Conservation (phyloP, 345 rosid genomes). For the Acer negundo region DNA sequence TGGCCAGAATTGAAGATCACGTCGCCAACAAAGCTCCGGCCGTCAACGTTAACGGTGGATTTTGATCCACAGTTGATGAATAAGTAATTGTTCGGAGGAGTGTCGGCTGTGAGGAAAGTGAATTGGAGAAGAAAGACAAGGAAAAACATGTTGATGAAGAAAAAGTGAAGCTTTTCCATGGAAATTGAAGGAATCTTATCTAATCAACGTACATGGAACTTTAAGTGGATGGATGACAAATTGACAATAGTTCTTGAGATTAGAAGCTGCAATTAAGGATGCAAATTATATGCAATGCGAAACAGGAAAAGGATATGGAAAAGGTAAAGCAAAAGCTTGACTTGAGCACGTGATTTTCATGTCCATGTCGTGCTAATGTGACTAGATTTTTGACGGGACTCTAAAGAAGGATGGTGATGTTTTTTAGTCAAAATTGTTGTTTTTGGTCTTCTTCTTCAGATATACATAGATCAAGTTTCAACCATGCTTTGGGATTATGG, state of each 20-base stretch:
- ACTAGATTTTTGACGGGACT: neutral
- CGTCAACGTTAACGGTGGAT: neutral
- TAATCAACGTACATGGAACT: neutral
- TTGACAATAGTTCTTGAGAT: neutral
- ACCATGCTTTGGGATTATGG: neutral
- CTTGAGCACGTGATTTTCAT: neutral
- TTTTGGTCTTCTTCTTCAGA: neutral
- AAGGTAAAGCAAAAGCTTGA: neutral
- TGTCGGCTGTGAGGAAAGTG: conserved; percentile 10
- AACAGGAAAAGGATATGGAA: too few relatives aligned
- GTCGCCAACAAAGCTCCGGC: conserved; percentile 29
- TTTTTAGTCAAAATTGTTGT: neutral
- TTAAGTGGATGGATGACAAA: neutral
- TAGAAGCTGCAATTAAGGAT: neutral
- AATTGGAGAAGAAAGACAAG: conserved; percentile 18
- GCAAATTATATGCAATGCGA: too few relatives aligned
- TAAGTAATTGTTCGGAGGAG: conserved; percentile 4
- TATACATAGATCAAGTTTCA: too few relatives aligned
- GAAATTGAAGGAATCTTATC: neutral
- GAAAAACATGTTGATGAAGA: neutral
- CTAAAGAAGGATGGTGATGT: neutral
- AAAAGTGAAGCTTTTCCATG: conserved; percentile 2
- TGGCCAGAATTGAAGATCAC: neutral
- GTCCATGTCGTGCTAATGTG: neutral
- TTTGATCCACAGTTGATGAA: conserved; percentile 39